Conservation (phyloP, 78 protist species). For the Bigelowiella natans region DNA sequence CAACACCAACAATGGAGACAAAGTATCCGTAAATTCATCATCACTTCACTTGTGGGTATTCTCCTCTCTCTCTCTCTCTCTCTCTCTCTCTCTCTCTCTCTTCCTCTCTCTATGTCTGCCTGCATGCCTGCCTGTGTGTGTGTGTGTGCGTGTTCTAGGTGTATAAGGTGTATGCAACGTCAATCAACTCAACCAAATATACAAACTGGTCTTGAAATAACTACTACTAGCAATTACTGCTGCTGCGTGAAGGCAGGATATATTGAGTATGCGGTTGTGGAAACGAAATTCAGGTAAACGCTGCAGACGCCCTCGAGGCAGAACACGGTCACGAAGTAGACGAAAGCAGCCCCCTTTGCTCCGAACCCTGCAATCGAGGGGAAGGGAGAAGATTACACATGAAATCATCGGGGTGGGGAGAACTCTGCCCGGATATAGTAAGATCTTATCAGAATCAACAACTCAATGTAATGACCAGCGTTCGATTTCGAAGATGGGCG, state of each 20-base stretch:
- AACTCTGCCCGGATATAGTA: background rate
- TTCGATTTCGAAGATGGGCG: too few species aligned
- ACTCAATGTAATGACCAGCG: background rate
- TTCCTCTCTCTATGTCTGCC: background rate
- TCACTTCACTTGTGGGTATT: too few species aligned
- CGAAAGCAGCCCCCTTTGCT: background rate
- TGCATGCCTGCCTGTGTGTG: background rate
- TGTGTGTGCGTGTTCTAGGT: background rate
- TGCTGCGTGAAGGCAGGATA: background rate
- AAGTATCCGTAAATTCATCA: too few species aligned
- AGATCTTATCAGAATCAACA: background rate
- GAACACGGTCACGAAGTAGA: background rate
- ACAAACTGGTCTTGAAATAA: too few species aligned
- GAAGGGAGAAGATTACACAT: too few species aligned
- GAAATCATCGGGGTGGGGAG: background rate
- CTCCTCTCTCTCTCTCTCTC: too few species aligned
- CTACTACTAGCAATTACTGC: background rate
- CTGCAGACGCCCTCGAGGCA: background rate
- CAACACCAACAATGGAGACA: too few species aligned
- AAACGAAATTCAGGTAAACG: background rate
- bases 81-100: too few species aligned
- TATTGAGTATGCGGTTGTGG: background rate
- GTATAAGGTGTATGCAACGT: too few species aligned
- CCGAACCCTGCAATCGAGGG: too few species aligned
- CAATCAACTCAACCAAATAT: too few species aligned